These are phyloP conservation scores for Fusarium tuaranense DNA, from an alignment of 2,329 filamentous ascomycete species.

Conservation along the genomic window DNA sequence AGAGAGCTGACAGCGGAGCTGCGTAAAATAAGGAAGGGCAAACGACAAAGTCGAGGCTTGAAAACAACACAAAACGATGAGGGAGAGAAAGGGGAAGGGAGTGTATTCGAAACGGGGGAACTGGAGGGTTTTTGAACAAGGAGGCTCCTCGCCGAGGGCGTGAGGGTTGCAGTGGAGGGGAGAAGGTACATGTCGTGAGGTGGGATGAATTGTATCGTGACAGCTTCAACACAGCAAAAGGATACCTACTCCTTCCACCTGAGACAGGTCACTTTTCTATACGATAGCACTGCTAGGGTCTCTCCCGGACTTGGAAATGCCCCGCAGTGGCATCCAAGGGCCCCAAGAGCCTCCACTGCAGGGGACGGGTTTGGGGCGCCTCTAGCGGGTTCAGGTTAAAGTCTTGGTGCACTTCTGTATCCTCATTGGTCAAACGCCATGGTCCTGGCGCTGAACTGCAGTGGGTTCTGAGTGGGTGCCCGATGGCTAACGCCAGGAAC, in stretches of 20 bases:
- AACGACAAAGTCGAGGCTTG: constrained; percentile 43
- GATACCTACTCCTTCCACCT: constrained; percentile 5
- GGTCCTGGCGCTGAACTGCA: constrained; percentile 23
- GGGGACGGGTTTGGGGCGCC: constrained; percentile 30
- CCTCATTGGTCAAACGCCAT: constrained; percentile 9
- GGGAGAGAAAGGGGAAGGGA: constrained; percentile 31
- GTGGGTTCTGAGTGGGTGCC: constrained; percentile 3
- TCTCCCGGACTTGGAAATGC: constrained; percentile 16
- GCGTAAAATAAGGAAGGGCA: constrained; percentile 46
- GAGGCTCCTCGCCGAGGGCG: constrained; percentile 19
- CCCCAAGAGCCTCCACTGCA: constrained; percentile 34
- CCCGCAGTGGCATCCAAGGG: constrained; percentile 1
- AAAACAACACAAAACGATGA: constrained; percentile 39
- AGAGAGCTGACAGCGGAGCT: constrained; percentile 52
- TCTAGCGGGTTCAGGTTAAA: constrained; percentile 23
- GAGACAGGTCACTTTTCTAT: constrained; percentile 9
- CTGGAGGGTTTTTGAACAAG: constrained; percentile 39
- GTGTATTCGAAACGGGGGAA: constrained; percentile 33
- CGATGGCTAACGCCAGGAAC: constrained; percentile 10
- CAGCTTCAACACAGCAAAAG: neutral
- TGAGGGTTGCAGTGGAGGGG: constrained; percentile 13
- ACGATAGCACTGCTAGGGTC: constrained; percentile 5
- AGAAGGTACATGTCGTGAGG: constrained; percentile 7
- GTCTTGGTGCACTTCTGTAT: constrained; percentile 15
- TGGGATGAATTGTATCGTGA: constrained; percentile 12